These are phyloP conservation scores for Fusarium pseudocircinatum DNA, from an alignment of 2,329 filamentous ascomycete species.

Conservation along the genomic window DNA sequence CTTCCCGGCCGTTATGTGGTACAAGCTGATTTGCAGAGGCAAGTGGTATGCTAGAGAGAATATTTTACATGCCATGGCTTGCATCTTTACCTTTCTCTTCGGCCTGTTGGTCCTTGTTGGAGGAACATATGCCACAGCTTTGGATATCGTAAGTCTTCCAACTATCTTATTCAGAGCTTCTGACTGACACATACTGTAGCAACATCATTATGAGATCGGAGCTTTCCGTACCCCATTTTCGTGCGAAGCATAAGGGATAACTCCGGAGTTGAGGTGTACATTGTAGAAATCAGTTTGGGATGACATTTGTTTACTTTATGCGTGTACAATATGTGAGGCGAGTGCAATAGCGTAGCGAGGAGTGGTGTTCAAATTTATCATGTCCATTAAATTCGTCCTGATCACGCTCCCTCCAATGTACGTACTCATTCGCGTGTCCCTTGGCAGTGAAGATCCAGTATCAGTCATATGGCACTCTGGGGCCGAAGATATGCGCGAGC, in stretches of 20 bases:
- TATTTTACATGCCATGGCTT: constrained; percentile 11
- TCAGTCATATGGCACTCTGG: neutral
- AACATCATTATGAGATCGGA: constrained; percentile 27
- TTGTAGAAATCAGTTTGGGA: rapidly evolving
- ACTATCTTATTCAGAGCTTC: rapidly evolving
- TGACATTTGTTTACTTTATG: rapidly evolving
- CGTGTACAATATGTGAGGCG: neutral
- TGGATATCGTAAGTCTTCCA: constrained; percentile 22
- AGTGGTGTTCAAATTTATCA: no score
- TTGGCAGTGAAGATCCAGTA: rapidly evolving
- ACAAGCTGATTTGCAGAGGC: constrained; percentile 48
- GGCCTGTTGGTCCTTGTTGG: constrained; percentile 23
- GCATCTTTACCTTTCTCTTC: constrained; percentile 24
- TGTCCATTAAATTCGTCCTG: rapidly evolving
- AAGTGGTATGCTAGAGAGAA: constrained; percentile 33
- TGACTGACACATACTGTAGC: neutral
- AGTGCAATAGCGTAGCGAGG: rapidly evolving
- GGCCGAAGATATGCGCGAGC: neutral
- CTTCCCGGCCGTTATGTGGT: constrained; percentile 52
- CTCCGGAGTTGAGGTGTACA: rapidly evolving
- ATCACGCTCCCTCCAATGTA: neutral
- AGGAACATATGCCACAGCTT: constrained; percentile 28
- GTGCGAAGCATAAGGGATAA: neutral
- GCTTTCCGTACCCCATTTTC: constrained; percentile 26
- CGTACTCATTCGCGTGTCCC: rapidly evolving